Conservation (phyloP, 371 early-diverging fungal genomes). For the Mucor lusitanicus region DNA sequence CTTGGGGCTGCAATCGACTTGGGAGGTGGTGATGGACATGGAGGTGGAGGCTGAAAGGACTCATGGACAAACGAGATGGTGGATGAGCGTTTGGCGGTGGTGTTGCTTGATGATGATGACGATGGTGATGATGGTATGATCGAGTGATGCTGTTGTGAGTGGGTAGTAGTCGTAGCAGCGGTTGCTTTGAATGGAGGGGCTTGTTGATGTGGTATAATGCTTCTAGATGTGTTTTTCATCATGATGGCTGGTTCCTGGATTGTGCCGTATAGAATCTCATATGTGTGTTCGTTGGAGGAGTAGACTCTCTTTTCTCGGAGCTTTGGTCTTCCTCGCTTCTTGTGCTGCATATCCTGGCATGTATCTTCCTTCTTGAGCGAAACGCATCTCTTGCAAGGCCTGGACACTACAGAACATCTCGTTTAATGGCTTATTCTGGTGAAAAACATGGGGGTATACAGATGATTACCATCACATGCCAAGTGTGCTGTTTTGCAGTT, state of each 20-base stretch:
- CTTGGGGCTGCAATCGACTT: not conserved
- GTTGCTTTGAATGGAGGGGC: conserved; percentile 10
- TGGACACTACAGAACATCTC: conserved; percentile 43
- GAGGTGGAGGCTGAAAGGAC: conserved; percentile 8
- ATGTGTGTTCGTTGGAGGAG: conserved; percentile 20
- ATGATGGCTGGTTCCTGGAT: conserved; percentile 25
- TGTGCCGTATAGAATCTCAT: conserved; percentile 26
- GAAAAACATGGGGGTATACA: not conserved
- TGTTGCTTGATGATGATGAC: not conserved
- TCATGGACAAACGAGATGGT: conserved; percentile 27
- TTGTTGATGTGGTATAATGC: conserved; percentile 9
- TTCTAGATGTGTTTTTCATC: conserved; percentile 2
- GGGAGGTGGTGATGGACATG: not conserved
- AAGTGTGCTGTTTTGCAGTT: conserved; percentile 54
- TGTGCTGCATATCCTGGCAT: conserved; percentile 81
- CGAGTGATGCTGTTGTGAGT: not conserved
- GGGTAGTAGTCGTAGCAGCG: not conserved
- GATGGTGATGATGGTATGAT: not conserved
- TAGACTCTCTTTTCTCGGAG: conserved; percentile 52
- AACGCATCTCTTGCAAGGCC: conserved; percentile 81
- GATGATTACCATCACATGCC: conserved; percentile 50
- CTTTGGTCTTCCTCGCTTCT: conserved; percentile 81
- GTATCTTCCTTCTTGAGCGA: conserved; percentile 69
- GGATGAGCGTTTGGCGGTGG: conserved; percentile 1
- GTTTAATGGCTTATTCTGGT: not conserved